Conservation (phyloP, 371 early-diverging fungal genomes). For the Mycotypha africana region DNA sequence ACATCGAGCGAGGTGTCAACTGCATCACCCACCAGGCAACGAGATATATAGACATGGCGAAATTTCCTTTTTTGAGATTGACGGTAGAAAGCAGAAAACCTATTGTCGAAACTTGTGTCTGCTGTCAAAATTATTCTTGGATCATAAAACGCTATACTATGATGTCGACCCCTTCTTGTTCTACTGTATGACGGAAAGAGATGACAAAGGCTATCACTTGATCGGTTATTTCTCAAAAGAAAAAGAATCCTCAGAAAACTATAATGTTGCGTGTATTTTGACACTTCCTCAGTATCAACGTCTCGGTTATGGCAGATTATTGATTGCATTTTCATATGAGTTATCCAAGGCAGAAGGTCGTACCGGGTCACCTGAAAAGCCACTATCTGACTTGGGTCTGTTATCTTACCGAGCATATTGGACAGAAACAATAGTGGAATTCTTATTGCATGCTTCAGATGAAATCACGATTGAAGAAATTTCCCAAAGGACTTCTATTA, state of each 20-base stretch:
- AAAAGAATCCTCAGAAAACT: constrained; percentile 93
- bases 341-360: constrained; percentile 94
- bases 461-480: constrained; percentile 78
- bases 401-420: constrained; percentile 96
- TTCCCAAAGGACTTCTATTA: constrained; percentile 85
- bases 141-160: constrained; percentile 99
- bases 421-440: constrained; percentile 79
- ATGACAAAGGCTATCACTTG: constrained; percentile 82
- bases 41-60: constrained; percentile 88
- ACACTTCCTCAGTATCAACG: constrained; percentile 98
- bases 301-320: constrained; percentile 94
- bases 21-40: constrained; percentile 92
- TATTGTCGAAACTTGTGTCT: constrained; percentile 90
- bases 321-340: constrained; percentile 98
- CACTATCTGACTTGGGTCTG: constrained; percentile 97
- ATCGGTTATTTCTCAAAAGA: constrained; percentile 99
- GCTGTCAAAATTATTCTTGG: constrained; percentile 95
- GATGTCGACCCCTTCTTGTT: constrained; percentile 99
- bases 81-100: constrained; percentile 82
- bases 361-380: constrained; percentile 98
- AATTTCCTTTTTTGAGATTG: constrained; percentile 86
- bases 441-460: constrained; percentile 45
- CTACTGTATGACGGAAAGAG: constrained; percentile 88
- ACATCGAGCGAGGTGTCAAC: constrained; percentile 73
- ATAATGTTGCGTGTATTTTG: constrained; percentile 99